Conservation (phyloP, 2,329 filamentous ascomycete species). For the Seiridium cupressi region DNA sequence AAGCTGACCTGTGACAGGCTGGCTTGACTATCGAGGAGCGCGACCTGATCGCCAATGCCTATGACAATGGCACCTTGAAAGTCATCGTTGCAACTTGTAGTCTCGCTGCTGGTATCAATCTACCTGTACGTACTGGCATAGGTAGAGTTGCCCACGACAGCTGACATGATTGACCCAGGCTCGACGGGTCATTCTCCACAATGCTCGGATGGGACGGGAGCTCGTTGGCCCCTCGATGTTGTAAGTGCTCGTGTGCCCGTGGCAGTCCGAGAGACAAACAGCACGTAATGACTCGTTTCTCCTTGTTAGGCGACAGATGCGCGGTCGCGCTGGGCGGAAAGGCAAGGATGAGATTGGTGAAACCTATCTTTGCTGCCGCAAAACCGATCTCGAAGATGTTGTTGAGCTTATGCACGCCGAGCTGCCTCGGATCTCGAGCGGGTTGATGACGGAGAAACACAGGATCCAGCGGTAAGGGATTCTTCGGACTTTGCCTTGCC, state of each 20-base stretch:
- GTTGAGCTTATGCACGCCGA: conserved; percentile 71
- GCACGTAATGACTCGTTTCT: too few species aligned
- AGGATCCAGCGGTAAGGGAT: conserved; percentile 61
- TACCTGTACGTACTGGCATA: conserved; percentile 35
- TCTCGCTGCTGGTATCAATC: conserved; percentile 79
- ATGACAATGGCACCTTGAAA: conserved; percentile 65
- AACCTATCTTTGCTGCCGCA: conserved; percentile 73
- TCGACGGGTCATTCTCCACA: conserved; percentile 72
- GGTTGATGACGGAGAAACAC: conserved; percentile 63
- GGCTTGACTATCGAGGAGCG: conserved; percentile 74
- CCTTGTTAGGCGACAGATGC: conserved; percentile 62
- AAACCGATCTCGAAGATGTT: conserved; percentile 66
- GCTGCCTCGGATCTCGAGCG: conserved; percentile 67
- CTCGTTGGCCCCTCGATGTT: conserved; percentile 77
- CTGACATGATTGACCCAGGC: conserved; percentile 34
- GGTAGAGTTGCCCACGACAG: background rate
- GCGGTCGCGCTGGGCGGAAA: conserved; percentile 73
- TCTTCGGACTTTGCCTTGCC: background rate
- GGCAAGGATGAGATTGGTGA: conserved; percentile 77
- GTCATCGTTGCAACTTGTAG: conserved; percentile 77
- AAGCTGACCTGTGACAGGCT: conserved; percentile 41
- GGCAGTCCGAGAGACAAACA: too few species aligned
- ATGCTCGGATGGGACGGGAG: conserved; percentile 72
- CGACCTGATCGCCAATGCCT: conserved; percentile 68
- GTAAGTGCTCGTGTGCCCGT: background rate